These are phyloP conservation scores for Dryas integrifolia DNA, from an alignment of 331 rosid species.

Conservation along the genomic window DNA sequence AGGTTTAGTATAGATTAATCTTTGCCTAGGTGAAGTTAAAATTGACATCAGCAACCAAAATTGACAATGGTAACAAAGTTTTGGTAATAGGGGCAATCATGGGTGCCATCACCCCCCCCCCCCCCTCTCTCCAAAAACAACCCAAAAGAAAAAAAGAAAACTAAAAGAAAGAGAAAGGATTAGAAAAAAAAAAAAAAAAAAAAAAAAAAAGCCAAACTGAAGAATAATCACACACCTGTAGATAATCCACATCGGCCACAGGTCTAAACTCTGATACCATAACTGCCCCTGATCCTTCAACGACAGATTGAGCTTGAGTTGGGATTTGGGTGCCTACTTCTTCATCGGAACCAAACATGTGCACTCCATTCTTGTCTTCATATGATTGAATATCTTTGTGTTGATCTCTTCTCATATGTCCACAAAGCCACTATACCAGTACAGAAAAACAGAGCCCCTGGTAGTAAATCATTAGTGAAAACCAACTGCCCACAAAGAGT, in stretches of 20 bases:
- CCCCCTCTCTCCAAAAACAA: no score
- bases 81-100: background rate
- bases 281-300: constrained; percentile 72
- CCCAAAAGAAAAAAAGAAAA: background rate
- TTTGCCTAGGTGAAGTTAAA: background rate
- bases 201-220: background rate
- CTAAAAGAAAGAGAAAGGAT: background rate
- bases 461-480: constrained; percentile 87
- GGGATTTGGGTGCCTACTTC: constrained; percentile 66
- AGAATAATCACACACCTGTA: constrained; percentile 62
- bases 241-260: constrained; percentile 84
- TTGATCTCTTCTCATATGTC: constrained; percentile 53
- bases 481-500: constrained; percentile 72
- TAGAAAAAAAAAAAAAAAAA: background rate
- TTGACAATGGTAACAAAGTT: background rate
- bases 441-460: constrained; percentile 85
- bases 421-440: constrained; percentile 76
- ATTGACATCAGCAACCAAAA: background rate
- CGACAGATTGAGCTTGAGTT: constrained; percentile 78
- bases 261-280: constrained; percentile 64
- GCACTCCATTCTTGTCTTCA: constrained; percentile 34
- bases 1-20: background rate
- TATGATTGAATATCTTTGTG: constrained; percentile 22
- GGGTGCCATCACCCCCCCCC: background rate
- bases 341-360: constrained; percentile 69